A percentile compares a stretch with the other conserved stretches of the same genome.
These are phyloP conservation scores for Scedosporium aurantiacum DNA, from an alignment of 2,329 filamentous ascomycete species.

Conservation along the genomic window DNA sequence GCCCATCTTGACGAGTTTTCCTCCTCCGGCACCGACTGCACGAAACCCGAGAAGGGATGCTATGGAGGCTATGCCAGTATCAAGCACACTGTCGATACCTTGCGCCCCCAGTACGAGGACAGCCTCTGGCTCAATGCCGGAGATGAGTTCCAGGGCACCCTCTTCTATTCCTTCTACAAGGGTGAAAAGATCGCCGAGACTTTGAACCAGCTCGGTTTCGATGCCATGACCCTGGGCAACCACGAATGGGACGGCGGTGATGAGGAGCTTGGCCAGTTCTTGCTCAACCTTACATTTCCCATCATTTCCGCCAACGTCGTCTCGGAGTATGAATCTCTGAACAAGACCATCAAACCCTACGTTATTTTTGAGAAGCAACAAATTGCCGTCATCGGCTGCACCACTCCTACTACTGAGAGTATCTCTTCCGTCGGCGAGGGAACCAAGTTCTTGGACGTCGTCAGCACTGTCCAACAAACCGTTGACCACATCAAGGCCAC, in stretches of 20 bases:
- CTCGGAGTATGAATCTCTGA: slow-evolving; percentile 47
- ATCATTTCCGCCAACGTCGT: slow-evolving; percentile 52
- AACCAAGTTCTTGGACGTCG: slow-evolving; percentile 47
- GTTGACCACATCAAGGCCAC: slow-evolving; percentile 50
- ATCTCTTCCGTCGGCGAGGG: slow-evolving; percentile 47
- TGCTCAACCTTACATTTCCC: slow-evolving; percentile 54
- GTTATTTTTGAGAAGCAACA: slow-evolving; percentile 51
- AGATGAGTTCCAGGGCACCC: slow-evolving; percentile 60
- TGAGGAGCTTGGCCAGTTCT: slow-evolving; percentile 48
- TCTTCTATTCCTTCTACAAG: slow-evolving; percentile 56
- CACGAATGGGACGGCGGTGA: slow-evolving; percentile 58
- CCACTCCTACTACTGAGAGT: slow-evolving; percentile 45
- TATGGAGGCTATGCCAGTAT: slow-evolving; percentile 55
- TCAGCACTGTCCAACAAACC: slow-evolving; percentile 47
- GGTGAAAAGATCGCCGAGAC: slow-evolving; percentile 59
- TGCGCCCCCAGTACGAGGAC: slow-evolving; percentile 45
- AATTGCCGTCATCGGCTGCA: slow-evolving; percentile 53
- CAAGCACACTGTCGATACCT: slow-evolving; percentile 46
- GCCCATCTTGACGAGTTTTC: slow-evolving; percentile 54
- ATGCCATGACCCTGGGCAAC: slow-evolving; percentile 58
- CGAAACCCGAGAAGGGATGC: slow-evolving; percentile 42
- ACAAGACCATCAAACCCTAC: slow-evolving; percentile 53
- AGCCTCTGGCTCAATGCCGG: slow-evolving; percentile 54
- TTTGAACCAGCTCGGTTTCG: slow-evolving; percentile 53
- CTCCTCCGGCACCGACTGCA: slow-evolving; percentile 51